Percentiles rank a stretch among this genome's conserved stretches.
Conservation (phyloP, 2,329 filamentous ascomycete species). For the Gaeumannomyces sp. region DNA sequence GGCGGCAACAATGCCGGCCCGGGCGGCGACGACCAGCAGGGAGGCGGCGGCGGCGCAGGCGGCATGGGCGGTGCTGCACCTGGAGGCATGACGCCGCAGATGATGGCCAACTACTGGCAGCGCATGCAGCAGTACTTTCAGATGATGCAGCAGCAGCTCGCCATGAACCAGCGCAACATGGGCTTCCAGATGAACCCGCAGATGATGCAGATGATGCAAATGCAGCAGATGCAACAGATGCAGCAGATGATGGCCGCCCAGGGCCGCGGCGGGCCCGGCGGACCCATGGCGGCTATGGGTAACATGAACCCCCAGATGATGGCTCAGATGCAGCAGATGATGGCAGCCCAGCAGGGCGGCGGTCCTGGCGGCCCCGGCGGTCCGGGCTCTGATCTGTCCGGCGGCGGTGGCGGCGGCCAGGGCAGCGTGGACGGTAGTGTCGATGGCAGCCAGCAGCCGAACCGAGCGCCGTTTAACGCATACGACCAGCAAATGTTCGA, state of each 20-base stretch:
- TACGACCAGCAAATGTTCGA: slow-evolving; percentile 71
- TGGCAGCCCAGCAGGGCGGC: slow-evolving; percentile 30
- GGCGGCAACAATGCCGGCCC: slow-evolving; percentile 28
- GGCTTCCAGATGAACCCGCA: slow-evolving; percentile 60
- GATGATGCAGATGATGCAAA: slow-evolving; percentile 72
- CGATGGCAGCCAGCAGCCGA: slow-evolving; percentile 18
- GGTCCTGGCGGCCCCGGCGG: slow-evolving; percentile 17
- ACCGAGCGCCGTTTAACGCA: slow-evolving; percentile 53
- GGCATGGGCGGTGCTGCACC: slow-evolving; percentile 32
- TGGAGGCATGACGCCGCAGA: slow-evolving; percentile 80
- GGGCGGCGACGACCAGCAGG: slow-evolving; percentile 14
- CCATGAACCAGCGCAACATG: slow-evolving; percentile 65
- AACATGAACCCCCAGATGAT: slow-evolving; percentile 47
- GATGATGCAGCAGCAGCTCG: slow-evolving; percentile 91
- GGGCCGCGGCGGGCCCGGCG: slow-evolving; percentile 24
- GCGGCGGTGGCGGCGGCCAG: slow-evolving; percentile 23
- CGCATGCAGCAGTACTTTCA: slow-evolving; percentile 97
- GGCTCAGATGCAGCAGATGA: slow-evolving; percentile 49
- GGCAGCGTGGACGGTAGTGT: slow-evolving; percentile 25
- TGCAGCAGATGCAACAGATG: slow-evolving; percentile 52
- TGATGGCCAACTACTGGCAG: slow-evolving; percentile 98
- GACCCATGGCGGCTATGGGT: slow-evolving; percentile 33
- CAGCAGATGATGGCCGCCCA: slow-evolving; percentile 30
- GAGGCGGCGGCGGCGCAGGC: slow-evolving; percentile 23
- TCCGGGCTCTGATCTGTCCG: slow-evolving; percentile 10